Conservation (phyloP, 306 rosid genomes). For the Sphenostylis stenocarpa region DNA sequence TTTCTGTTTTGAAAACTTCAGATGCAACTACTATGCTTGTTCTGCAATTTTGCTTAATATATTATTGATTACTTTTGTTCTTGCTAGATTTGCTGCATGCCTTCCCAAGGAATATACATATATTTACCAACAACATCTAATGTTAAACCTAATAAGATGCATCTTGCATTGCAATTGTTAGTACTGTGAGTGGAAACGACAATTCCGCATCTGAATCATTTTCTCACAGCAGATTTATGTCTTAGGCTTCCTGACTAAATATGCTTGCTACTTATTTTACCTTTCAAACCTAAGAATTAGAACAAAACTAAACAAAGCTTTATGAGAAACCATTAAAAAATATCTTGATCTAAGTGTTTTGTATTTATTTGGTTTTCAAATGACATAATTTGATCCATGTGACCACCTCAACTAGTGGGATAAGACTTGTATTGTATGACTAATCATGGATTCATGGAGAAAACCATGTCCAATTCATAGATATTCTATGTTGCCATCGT, state of each 20-base stretch:
- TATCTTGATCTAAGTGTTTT: background rate
- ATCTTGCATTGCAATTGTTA: background rate
- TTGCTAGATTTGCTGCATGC: background rate
- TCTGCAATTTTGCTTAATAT: background rate
- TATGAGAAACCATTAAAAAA: background rate
- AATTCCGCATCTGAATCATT: background rate
- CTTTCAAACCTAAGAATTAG: background rate
- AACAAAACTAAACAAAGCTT: background rate
- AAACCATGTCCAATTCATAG: conserved; percentile 10
- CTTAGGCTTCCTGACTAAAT: background rate
- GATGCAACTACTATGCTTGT: background rate
- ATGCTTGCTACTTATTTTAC: background rate
- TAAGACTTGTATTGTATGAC: background rate
- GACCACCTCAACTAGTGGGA: background rate
- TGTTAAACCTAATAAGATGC: background rate
- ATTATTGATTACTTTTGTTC: background rate
- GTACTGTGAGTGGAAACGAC: background rate
- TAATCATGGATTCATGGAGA: background rate
- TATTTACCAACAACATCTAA: background rate
- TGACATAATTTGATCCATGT: background rate
- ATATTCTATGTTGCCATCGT: background rate
- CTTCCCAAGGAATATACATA: background rate
- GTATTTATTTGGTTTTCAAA: background rate
- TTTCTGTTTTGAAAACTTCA: background rate
- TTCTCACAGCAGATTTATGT: background rate